Evolutionary conservation across 495 filamentous ascomycete species (phyloP), one percentile per base, ranked within the genome.

Genomic region (Chaetomium cochliodes): DNA sequence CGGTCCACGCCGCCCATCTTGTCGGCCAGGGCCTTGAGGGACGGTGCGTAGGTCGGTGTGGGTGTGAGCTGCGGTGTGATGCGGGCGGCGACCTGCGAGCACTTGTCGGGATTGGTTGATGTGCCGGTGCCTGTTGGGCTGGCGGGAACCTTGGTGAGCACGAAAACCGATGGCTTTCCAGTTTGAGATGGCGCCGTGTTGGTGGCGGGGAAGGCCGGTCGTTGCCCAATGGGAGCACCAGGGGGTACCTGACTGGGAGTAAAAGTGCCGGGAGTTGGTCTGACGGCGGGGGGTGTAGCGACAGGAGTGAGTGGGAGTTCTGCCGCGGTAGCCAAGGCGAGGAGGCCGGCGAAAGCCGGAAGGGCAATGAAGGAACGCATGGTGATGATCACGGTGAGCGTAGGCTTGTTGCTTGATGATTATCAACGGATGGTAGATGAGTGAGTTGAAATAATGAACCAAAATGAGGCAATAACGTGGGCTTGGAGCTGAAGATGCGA

Each of bases 21-120:
- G 18, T 60, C 51, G 16, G 49, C 63, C 37, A 60, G 16, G 7
- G 39, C 3, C 57, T 65, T 44, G n/a, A 65, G 56, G 0, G 50
- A 0, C 0, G 49, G 13, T 8, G 63, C 57, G 57, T 65, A 65
- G 7, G 37, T 60, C 18, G 63, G 63, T 25, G 33, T 54, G 3
- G 57, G 37, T 2, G 56, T 51, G n/a, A 65, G 56, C 22, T 44
- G 56, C 1, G 63, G 63, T 18, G 57, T 60, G 39, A 65, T 56
- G 11, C 57, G 56, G 0, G 56, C 55, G 0, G 63, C 56, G 0
- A 60, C 51, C 30, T 65, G 20, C 20, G 25, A 39, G 57, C 63
- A 65, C 15, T n/a, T 26, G 2, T 60, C 56, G 5, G 49, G 49
- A 18, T 22, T 22, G 47, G 55, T 55, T 0, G 50, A 13, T 9